These are phyloP conservation scores for Podaxis pistillaris DNA, from an alignment of 768 basidiomycete species.

Conservation along the genomic window DNA sequence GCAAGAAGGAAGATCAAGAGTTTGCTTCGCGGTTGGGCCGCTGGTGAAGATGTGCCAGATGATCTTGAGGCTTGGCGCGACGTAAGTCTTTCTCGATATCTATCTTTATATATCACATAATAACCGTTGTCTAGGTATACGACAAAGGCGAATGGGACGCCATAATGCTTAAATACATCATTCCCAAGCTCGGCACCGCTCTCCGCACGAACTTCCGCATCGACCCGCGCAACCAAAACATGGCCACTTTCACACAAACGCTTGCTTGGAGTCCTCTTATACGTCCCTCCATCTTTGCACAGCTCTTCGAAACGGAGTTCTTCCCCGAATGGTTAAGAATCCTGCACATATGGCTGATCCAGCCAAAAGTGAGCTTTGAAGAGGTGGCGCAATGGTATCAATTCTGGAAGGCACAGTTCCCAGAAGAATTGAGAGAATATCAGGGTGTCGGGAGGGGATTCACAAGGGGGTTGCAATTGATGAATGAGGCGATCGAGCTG, in stretches of 20 bases:
- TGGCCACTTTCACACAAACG: conserved; percentile 76
- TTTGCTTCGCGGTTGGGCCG: conserved; percentile 72
- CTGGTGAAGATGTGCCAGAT: conserved; percentile 69
- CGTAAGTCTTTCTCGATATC: conserved; percentile 38
- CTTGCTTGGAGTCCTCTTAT: conserved; percentile 77
- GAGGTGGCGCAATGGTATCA: conserved; percentile 94
- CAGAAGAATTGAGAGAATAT: conserved; percentile 65
- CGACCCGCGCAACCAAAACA: conserved; percentile 89
- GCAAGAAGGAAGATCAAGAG: conserved; percentile 84
- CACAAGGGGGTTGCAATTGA: conserved; percentile 83
- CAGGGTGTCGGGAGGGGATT: conserved; percentile 76
- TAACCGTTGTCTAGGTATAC: conserved; percentile 55
- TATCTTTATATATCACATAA: background rate
- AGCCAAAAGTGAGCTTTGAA: conserved; percentile 82
- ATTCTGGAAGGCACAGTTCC: conserved; percentile 83
- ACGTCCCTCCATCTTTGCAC: conserved; percentile 73
- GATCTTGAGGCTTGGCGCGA: conserved; percentile 83
- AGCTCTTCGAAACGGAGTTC: conserved; percentile 87
- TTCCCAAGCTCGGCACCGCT: conserved; percentile 84
- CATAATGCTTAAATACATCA: conserved; percentile 84
- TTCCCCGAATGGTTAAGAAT: conserved; percentile 97
- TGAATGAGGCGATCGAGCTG: conserved; percentile 91
- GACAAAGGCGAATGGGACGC: conserved; percentile 84
- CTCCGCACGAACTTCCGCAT: conserved; percentile 85
- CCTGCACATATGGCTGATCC: conserved; percentile 90